Conservation (phyloP, 441 rosid species). For the Gossypium davidsonii region DNA sequence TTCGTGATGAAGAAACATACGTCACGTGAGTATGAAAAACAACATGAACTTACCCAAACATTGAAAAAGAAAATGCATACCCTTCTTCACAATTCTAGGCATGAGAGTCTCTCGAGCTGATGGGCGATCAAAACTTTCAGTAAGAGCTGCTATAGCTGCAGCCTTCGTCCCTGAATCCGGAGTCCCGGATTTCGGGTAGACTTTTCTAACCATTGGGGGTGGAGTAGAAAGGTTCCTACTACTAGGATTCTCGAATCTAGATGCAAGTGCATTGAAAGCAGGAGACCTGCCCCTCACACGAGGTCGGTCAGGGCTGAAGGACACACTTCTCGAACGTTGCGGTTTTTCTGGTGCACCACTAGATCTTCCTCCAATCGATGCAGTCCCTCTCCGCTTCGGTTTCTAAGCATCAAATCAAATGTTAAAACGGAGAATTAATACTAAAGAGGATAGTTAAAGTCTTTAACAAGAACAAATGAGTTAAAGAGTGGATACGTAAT, state of each 20-base stretch:
- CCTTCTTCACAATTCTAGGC: conserved; percentile 66
- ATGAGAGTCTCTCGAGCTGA: conserved; percentile 55
- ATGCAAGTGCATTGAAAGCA: conserved; percentile 93
- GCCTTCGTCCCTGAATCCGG: conserved; percentile 76
- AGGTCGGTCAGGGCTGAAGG: conserved; percentile 88
- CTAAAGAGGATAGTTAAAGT: neutral
- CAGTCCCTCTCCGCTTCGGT: conserved; percentile 80
- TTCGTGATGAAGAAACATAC: too few species aligned
- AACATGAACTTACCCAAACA: neutral
- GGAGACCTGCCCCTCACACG: conserved; percentile 99
- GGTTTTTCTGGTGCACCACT: conserved; percentile 73
- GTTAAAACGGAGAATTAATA: conserved; percentile 12
- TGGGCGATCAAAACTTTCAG: conserved; percentile 55
- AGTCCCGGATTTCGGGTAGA: conserved; percentile 73
- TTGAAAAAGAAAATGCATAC: conserved; percentile 25
- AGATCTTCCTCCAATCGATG: conserved; percentile 80
- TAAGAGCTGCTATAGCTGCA: conserved; percentile 68
- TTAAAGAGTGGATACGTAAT: too few species aligned
- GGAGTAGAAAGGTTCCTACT: conserved; percentile 94
- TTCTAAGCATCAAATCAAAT: conserved; percentile 47
- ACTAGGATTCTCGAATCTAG: conserved; percentile 78
- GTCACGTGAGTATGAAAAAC: neutral
- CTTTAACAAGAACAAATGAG: neutral
- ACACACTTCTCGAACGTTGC: conserved; percentile 94
- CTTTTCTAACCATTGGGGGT: conserved; percentile 83